Evolutionary conservation across 306 rosid species (phyloP).

Genomic region (Malus sieversii): DNA sequence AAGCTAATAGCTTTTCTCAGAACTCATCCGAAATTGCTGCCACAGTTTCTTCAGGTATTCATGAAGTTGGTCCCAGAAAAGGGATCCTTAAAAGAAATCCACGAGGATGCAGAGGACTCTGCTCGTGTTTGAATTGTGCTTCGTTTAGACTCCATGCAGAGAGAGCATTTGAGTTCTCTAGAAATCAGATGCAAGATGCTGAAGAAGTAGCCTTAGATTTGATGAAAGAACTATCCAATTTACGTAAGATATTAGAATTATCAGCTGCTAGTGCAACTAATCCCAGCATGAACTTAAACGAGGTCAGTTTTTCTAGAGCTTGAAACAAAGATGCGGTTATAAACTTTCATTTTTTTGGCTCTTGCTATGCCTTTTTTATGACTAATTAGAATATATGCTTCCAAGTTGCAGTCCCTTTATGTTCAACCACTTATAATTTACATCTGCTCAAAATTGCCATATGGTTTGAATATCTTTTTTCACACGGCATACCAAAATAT

Average conservation of each 20-base stretch:
- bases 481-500: no score
- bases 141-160: constrained; percentile 79
- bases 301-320: constrained; percentile 31
- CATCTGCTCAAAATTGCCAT: no score
- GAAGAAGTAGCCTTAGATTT: constrained; percentile 64
- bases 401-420: background rate
- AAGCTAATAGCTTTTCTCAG: constrained; percentile 16
- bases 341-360: background rate
- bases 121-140: constrained; percentile 77
- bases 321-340: background rate
- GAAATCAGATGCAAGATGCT: constrained; percentile 64
- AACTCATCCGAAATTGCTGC: constrained; percentile 15
- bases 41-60: constrained; percentile 11
- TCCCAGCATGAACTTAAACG: constrained; percentile 18
- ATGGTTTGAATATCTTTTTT: no score
- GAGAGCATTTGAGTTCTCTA: constrained; percentile 86
- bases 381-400: background rate
- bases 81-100: constrained; percentile 71
- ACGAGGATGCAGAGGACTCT: constrained; percentile 84
- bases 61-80: constrained; percentile 14
- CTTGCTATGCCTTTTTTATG: background rate
- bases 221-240: constrained; percentile 49
- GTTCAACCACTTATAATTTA: no score
- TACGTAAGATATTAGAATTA: constrained; percentile 44
- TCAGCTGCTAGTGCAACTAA: constrained; percentile 21